Percentiles rank a stretch among this genome's conserved stretches.
phyloP scores from a whole-genome alignment of 1,284 basidiomycete species.

The Apiotrichum montevideense region DNA sequence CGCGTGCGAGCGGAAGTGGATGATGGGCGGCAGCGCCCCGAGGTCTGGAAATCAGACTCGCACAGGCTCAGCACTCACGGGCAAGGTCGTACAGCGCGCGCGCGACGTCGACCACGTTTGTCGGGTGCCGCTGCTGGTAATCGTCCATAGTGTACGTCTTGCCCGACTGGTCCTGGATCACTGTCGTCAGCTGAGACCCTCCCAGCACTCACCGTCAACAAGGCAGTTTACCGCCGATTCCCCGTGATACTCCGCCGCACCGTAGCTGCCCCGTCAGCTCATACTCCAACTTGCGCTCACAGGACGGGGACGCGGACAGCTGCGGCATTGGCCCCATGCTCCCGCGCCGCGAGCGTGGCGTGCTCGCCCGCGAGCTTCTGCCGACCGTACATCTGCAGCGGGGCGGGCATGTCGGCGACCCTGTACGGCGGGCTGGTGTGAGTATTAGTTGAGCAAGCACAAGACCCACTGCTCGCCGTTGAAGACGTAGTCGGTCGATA shows the following conservation, averaged over 20 bases:
- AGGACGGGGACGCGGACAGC: constrained; percentile 48
- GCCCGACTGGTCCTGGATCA: constrained; percentile 48
- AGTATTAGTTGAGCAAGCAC: no score
- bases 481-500: constrained; percentile 50
- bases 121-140: constrained; percentile 49
- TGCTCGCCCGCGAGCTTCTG: constrained; percentile 44
- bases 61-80: constrained; percentile 19
- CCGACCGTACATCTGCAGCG: constrained; percentile 50
- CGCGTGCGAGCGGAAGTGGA: constrained; percentile 49
- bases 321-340: constrained; percentile 31
- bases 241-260: constrained; percentile 44
- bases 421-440: constrained; percentile 48
- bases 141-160: constrained; percentile 49
- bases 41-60: constrained; percentile 18
- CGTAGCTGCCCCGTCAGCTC: constrained; percentile 43
- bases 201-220: constrained; percentile 38
- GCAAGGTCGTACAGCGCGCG: constrained; percentile 45
- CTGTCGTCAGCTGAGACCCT: constrained; percentile 15
- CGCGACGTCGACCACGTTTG: constrained; percentile 50
- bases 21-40: constrained; percentile 35
- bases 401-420: constrained; percentile 46
- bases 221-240: constrained; percentile 51
- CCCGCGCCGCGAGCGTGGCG: constrained; percentile 30
- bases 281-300: constrained; percentile 16
- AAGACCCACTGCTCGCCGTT: constrained; percentile 36